These are phyloP conservation scores for Cercospora sp. DNA, from an alignment of 2,329 filamentous ascomycete species.

Conservation along the genomic window DNA sequence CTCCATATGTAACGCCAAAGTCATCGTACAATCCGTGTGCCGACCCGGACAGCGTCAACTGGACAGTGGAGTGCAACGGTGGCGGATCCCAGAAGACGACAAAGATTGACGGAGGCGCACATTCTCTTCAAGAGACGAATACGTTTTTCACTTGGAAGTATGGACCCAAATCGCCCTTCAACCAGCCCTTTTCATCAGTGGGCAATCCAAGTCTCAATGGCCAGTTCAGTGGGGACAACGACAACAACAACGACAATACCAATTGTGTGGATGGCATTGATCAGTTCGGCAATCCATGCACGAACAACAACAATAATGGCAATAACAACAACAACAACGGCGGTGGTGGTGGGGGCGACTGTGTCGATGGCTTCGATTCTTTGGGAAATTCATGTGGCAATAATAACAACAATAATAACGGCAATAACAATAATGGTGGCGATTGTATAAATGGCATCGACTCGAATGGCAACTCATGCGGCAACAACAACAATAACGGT, in stretches of 20 bases:
- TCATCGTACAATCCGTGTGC: conserved; percentile 3
- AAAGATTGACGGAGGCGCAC: background rate
- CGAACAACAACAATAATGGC: background rate
- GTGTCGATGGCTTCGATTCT: background rate
- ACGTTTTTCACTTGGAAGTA: conserved; percentile 7
- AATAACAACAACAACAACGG: background rate
- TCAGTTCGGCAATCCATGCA: background rate
- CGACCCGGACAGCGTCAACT: conserved; percentile 4
- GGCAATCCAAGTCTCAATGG: background rate
- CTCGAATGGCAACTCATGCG: background rate
- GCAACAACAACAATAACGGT: background rate
- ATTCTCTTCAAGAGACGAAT: background rate
- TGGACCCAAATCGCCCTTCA: background rate
- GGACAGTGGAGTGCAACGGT: conserved; percentile 2
- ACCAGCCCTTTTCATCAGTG: background rate
- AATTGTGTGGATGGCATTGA: conserved; percentile 1
- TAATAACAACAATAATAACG: background rate
- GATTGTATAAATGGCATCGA: background rate
- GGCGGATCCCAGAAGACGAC: conserved; percentile 8
- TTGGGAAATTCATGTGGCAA: background rate
- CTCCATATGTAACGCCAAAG: background rate
- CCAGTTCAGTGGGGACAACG: background rate
- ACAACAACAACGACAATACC: background rate
- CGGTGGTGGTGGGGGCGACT: background rate
- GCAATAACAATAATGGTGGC: background rate